These are phyloP conservation scores for Candida takata DNA, from an alignment of 805 yeast species.

Conservation along the genomic window DNA sequence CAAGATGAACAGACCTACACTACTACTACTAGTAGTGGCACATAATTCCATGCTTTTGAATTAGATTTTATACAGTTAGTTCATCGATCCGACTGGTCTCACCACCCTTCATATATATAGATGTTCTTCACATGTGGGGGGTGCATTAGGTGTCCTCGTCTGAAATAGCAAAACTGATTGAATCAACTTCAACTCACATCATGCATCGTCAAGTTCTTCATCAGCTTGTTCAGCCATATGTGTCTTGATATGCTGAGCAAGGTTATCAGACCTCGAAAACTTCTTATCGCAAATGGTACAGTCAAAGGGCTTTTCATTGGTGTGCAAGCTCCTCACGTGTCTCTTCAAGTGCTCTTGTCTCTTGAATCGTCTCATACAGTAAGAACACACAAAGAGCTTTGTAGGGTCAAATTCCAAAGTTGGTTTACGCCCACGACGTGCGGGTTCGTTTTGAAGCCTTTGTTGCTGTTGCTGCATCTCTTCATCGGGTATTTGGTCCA, in stretches of 20 bases:
- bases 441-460: slow-evolving; percentile 21
- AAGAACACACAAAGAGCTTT: slow-evolving; percentile 57
- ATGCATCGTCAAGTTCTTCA: neutral
- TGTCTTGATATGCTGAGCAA: slow-evolving; percentile 59
- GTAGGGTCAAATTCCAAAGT: slow-evolving; percentile 47
- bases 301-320: slow-evolving; percentile 62
- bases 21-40: too few relatives aligned
- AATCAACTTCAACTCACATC: too few relatives aligned
- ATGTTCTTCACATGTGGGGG: too few relatives aligned
- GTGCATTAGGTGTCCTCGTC: too few relatives aligned
- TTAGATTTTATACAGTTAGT: too few relatives aligned
- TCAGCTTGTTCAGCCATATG: slow-evolving; percentile 32
- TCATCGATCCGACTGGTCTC: too few relatives aligned
- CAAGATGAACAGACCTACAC: too few relatives aligned
- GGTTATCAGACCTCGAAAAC: slow-evolving; percentile 60
- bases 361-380: slow-evolving; percentile 59
- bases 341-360: slow-evolving; percentile 74
- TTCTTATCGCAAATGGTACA: slow-evolving; percentile 56
- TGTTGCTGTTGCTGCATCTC: neutral
- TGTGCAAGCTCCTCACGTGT: slow-evolving; percentile 67
- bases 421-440: slow-evolving; percentile 61
- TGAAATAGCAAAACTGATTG: too few relatives aligned
- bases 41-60: too few relatives aligned
- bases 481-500: too few relatives aligned
- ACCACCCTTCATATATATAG: too few relatives aligned